Conservation (phyloP, 139 green algal genomes). For the Tetraselmis striata region DNA sequence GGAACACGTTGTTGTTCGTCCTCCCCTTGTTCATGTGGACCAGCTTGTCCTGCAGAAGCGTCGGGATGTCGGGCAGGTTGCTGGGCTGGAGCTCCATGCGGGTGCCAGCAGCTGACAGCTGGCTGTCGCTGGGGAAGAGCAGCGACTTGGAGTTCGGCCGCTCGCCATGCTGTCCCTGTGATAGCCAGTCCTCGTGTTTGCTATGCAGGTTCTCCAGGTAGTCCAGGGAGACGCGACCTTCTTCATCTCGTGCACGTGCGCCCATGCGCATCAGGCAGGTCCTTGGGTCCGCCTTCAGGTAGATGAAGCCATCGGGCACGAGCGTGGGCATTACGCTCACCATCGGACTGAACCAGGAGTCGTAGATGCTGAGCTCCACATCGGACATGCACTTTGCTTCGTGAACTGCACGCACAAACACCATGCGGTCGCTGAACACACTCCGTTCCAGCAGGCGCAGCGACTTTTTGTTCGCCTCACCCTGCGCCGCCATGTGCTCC, state of each 20-base stretch:
- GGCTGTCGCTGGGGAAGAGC: not conserved
- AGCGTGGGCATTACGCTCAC: constrained; percentile 53
- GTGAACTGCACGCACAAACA: constrained; percentile 92
- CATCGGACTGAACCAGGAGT: constrained; percentile 67
- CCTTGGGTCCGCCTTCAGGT: constrained; percentile 66
- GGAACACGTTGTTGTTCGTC: not conserved
- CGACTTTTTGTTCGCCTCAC: constrained; percentile 23
- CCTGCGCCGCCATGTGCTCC: constrained; percentile 17
- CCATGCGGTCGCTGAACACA: constrained; percentile 95
- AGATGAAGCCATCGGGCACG: constrained; percentile 92
- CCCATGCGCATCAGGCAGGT: constrained; percentile 71
- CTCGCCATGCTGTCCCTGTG: constrained; percentile 4
- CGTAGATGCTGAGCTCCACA: constrained; percentile 84
- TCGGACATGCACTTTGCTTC: constrained; percentile 70
- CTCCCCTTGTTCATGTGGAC: constrained; percentile 22
- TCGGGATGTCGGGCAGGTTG: constrained; percentile 8
- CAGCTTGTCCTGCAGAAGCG: not conserved
- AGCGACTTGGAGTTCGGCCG: not conserved
- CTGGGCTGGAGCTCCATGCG: not conserved
- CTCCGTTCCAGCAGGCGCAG: constrained; percentile 86
- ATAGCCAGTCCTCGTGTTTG: constrained; percentile 92
- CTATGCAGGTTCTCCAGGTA: constrained; percentile 85
- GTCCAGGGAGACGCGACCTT: constrained; percentile 40
- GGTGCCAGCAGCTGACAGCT: too few relatives aligned
- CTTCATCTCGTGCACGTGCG: constrained; percentile 39